phyloP scores from a whole-genome alignment of 495 filamentous ascomycete species.

The Lentithecium fluviatile region DNA sequence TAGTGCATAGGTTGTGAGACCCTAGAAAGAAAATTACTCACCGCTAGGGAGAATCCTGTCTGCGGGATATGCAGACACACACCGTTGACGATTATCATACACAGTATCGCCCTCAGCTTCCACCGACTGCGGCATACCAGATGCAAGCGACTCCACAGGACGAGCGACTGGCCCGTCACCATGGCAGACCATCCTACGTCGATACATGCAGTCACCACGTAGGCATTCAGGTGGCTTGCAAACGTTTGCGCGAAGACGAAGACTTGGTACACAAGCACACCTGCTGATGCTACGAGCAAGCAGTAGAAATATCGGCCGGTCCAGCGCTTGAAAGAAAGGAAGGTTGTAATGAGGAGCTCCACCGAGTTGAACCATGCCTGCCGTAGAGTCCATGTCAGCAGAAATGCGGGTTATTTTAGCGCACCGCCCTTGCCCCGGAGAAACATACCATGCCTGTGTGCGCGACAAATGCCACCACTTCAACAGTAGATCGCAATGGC shows the following conservation, averaged over 20 bases:
- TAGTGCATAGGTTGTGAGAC: neutral
- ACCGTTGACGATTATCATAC: slow-evolving; percentile 27
- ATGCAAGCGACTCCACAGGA: too few relatives aligned
- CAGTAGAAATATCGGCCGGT: slow-evolving; percentile 11
- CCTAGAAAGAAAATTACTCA: too few relatives aligned
- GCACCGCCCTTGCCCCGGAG: too few relatives aligned
- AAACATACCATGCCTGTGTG: too few relatives aligned
- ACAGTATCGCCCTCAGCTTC: too few relatives aligned
- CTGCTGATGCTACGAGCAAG: neutral
- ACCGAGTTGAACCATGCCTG: neutral
- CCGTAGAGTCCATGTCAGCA: too few relatives aligned
- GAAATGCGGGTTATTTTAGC: too few relatives aligned
- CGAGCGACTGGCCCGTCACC: neutral
- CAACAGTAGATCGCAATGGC: too few relatives aligned
- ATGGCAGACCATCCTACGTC: slow-evolving; percentile 19
- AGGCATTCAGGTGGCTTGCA: neutral
- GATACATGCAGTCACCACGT: neutral
- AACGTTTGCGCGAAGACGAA: slow-evolving; percentile 2
- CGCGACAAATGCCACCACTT: too few relatives aligned
- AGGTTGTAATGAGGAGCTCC: neutral
- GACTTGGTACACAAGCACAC: slow-evolving; percentile 6
- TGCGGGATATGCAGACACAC: slow-evolving; percentile 16
- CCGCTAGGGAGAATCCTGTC: too few relatives aligned
- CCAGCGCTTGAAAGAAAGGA: slow-evolving; percentile 9
- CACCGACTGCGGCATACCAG: too few relatives aligned